phyloP scores from a whole-genome alignment of 768 basidiomycete genomes.

The Suillus hirtellus region DNA sequence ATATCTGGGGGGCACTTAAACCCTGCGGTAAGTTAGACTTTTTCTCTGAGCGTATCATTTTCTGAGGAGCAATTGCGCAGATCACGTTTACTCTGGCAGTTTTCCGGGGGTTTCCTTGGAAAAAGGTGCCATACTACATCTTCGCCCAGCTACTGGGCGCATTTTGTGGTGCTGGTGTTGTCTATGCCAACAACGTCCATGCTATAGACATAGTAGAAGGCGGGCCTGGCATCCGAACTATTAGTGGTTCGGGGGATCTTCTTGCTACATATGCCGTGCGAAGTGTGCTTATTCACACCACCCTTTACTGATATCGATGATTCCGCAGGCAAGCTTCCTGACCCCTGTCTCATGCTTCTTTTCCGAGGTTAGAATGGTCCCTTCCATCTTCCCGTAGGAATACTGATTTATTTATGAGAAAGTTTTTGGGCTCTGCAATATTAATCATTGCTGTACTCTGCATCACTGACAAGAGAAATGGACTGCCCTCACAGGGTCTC shows the following conservation, averaged over 20 bases:
- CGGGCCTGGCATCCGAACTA: conserved; percentile 51
- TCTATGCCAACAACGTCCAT: conserved; percentile 67
- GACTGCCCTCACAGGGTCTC: conserved; percentile 48
- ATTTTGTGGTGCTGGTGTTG: conserved; percentile 53
- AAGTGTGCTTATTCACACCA: not conserved
- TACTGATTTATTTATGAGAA: not conserved
- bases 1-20: conserved; percentile 79
- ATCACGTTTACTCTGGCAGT: conserved; percentile 70
- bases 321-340: conserved; percentile 41
- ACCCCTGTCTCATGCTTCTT: conserved; percentile 46
- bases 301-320: conserved; percentile 14
- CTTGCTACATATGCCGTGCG: conserved; percentile 65
- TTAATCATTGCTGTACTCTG: conserved; percentile 56
- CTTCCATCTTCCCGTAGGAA: not conserved
- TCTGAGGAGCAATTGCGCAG: conserved; percentile 33
- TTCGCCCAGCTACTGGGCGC: conserved; percentile 64
- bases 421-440: conserved; percentile 59
- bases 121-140: conserved; percentile 73
- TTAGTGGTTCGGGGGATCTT: conserved; percentile 54
- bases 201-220: conserved; percentile 69
- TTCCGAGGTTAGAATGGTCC: conserved; percentile 35
- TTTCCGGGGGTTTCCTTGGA: conserved; percentile 76
- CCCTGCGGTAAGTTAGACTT: conserved; percentile 51
- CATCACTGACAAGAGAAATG: conserved; percentile 53
- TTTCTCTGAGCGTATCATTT: not conserved